Percentiles rank a stretch among this genome's conserved stretches.
Conservation (phyloP, 768 basidiomycete genomes). For the Pleurotus sapidus region DNA sequence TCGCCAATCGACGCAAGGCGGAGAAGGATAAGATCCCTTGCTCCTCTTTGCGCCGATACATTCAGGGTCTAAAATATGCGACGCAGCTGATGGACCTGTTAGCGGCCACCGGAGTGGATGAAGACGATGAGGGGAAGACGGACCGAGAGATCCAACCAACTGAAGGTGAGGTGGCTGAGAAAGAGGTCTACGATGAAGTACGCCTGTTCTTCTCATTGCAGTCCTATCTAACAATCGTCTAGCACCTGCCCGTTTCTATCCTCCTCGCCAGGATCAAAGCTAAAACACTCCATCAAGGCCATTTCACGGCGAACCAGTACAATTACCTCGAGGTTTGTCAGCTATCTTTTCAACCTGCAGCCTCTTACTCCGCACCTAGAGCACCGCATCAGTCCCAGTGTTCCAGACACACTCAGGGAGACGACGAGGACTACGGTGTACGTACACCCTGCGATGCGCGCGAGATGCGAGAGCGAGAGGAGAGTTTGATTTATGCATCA, state of each 20-base stretch:
- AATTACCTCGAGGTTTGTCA: conserved; percentile 86
- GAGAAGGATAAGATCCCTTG: conserved; percentile 57
- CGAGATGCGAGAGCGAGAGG: too few relatives aligned
- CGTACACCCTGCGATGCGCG: too few relatives aligned
- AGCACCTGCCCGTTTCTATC: conserved; percentile 54
- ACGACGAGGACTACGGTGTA: too few relatives aligned
- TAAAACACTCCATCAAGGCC: conserved; percentile 84
- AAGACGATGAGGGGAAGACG: conserved; percentile 11
- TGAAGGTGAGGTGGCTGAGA: conserved; percentile 46
- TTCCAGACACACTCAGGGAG: conserved; percentile 36
- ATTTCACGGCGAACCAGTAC: conserved; percentile 93
- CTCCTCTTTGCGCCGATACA: conserved; percentile 79
- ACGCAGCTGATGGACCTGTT: conserved; percentile 78
- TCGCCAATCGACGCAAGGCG: conserved; percentile 77
- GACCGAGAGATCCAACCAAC: conserved; percentile 50
- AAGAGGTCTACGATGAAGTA: conserved; percentile 76
- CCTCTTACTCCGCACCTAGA: conserved; percentile 39
- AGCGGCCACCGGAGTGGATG: conserved; percentile 61
- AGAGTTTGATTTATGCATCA: too few relatives aligned
- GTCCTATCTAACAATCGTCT: neutral
- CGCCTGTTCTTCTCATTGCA: conserved; percentile 10
- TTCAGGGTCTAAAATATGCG: conserved; percentile 65
- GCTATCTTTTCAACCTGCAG: neutral
- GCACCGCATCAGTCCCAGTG: conserved; percentile 72
- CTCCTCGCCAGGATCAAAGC: conserved; percentile 82